Percentiles rank a stretch among this genome's conserved stretches.
phyloP scores from a whole-genome alignment of 2,329 filamentous ascomycete genomes.

The Clonostachys solani region DNA sequence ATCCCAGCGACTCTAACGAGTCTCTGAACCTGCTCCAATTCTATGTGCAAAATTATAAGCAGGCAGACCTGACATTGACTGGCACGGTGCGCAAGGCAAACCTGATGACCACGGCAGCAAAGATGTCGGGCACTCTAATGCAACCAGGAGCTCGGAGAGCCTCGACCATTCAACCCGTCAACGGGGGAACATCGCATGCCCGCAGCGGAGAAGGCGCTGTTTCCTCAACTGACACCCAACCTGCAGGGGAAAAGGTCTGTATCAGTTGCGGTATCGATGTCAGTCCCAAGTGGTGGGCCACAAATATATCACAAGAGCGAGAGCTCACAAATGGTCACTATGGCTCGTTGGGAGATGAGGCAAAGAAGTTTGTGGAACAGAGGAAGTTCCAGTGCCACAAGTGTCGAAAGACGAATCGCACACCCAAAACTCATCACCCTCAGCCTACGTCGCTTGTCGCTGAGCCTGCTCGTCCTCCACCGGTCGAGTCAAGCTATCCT shows the following conservation, averaged over 20 bases:
- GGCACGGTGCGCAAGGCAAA: constrained; percentile 93
- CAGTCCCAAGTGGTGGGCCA: constrained; percentile 70
- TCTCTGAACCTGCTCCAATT: constrained; percentile 77
- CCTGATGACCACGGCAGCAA: constrained; percentile 62
- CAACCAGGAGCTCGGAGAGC: constrained; percentile 42
- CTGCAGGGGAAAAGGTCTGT: constrained; percentile 48
- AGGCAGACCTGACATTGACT: constrained; percentile 85
- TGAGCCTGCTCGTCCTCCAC: neutral
- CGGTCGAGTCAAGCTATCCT: neutral
- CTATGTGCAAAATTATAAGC: constrained; percentile 87
- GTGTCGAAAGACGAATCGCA: constrained; percentile 34
- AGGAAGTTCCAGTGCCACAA: constrained; percentile 71
- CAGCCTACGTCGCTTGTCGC: neutral
- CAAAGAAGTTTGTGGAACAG: constrained; percentile 54
- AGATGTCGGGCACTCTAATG: constrained; percentile 32
- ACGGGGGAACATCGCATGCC: constrained; percentile 7
- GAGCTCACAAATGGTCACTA: constrained; percentile 47
- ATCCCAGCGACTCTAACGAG: constrained; percentile 58
- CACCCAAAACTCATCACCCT: neutral
- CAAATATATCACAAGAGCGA: constrained; percentile 46
- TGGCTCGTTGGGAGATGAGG: constrained; percentile 48
- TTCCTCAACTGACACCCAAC: constrained; percentile 10
- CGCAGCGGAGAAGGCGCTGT: constrained; percentile 14
- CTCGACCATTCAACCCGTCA: constrained; percentile 44
- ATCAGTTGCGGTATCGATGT: constrained; percentile 64